Conservation (phyloP, 768 basidiomycete species). For the Russula lepida region DNA sequence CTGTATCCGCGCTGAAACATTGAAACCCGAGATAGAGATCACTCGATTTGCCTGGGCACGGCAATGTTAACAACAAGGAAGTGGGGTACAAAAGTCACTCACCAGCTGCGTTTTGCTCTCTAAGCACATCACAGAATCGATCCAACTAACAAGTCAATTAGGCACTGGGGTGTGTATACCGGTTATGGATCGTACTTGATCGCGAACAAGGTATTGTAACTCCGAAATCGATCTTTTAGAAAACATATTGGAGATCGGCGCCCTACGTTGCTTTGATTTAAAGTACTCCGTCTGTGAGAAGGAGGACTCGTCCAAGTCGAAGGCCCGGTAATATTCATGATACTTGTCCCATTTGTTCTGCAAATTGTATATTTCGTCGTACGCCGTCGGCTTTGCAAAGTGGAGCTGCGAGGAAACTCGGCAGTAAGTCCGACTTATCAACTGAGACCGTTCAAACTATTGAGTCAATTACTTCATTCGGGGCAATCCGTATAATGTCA, state of each 20-base stretch:
- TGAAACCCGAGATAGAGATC: constrained; percentile 37
- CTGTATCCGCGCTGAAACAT: constrained; percentile 36
- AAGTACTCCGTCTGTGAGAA: constrained; percentile 32
- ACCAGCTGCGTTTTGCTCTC: constrained; percentile 8
- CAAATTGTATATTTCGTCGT: constrained; percentile 11
- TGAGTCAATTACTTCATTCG: constrained; percentile 1
- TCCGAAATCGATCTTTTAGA: constrained; percentile 31
- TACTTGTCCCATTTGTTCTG: constrained; percentile 33
- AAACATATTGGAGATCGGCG: constrained; percentile 31
- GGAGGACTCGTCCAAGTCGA: constrained; percentile 30
- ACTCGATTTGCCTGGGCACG: constrained; percentile 19
- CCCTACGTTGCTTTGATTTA: constrained; percentile 28
- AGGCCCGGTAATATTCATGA: constrained; percentile 32
- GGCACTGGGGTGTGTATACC: background rate
- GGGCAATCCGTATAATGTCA: constrained; percentile 12
- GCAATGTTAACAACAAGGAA: background rate
- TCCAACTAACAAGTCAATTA: constrained; percentile 27
- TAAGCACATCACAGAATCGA: constrained; percentile 23
- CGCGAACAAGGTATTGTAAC: constrained; percentile 30
- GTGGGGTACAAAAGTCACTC: background rate
- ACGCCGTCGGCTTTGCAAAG: constrained; percentile 3
- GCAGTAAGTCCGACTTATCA: background rate
- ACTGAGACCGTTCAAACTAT: background rate
- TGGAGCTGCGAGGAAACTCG: background rate
- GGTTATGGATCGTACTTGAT: constrained; percentile 22